These are phyloP conservation scores for Citrus medica DNA, from an alignment of 345 rosid genomes.

Conservation along the genomic window DNA sequence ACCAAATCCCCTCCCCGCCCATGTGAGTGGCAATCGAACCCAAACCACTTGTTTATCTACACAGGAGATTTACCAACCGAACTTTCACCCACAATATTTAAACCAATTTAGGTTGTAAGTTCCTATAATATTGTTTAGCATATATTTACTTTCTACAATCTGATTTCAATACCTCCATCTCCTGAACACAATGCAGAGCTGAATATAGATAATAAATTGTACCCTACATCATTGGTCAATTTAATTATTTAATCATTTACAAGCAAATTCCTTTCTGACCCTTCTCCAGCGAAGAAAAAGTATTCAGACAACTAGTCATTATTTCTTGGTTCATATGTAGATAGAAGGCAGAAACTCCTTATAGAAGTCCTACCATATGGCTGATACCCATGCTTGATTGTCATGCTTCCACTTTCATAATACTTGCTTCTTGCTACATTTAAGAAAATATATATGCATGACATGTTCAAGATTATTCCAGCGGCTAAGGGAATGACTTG, in stretches of 20 bases:
- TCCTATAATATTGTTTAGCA: background rate
- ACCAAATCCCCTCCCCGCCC: no score
- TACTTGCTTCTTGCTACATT: background rate
- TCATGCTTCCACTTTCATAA: background rate
- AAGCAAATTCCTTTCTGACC: background rate
- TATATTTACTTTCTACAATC: background rate
- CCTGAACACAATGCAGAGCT: background rate
- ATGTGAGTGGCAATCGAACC: no score
- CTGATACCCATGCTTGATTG: background rate
- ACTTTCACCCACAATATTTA: no score
- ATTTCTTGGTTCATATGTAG: background rate
- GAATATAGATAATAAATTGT: background rate
- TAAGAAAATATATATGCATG: background rate
- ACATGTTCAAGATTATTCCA: background rate
- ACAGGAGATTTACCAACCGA: no score
- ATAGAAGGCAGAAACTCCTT: conserved; percentile 4
- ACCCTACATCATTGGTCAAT: background rate
- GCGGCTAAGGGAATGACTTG: background rate
- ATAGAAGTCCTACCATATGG: background rate
- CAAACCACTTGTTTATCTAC: no score
- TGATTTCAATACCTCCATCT: background rate
- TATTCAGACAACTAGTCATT: background rate
- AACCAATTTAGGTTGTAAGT: background rate
- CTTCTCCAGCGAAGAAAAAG: background rate
- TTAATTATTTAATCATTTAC: background rate